Conservation (phyloP, 805 yeast genomes). For the Candida palmyrensis region DNA sequence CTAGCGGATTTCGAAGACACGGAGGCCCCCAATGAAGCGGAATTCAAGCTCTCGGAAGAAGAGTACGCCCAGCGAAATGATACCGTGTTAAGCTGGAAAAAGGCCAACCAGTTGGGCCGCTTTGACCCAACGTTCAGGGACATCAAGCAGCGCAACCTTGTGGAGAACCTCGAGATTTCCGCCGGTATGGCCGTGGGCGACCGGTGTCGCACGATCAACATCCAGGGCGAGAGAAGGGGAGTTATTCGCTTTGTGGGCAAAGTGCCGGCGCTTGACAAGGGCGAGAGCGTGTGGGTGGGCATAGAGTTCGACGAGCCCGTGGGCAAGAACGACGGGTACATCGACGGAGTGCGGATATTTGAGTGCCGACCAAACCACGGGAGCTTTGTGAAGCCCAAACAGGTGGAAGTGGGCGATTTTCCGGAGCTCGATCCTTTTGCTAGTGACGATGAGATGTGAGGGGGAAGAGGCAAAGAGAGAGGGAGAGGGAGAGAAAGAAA, state of each 20-base stretch:
- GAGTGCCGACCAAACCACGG: constrained; percentile 58
- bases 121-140: constrained; percentile 50
- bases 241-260: constrained; percentile 65
- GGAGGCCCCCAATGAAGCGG: constrained; percentile 17
- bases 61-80: constrained; percentile 57
- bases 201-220: constrained; percentile 48
- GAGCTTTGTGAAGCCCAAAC: constrained; percentile 67
- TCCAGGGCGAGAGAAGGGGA: constrained; percentile 59
- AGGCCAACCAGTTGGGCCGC: constrained; percentile 61
- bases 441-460: constrained; percentile 41
- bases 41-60: constrained; percentile 48
- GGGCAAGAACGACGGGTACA: constrained; percentile 80
- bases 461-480: not conserved
- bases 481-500: not conserved
- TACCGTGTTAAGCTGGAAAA: constrained; percentile 77
- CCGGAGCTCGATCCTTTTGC: constrained; percentile 44
- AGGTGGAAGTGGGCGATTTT: constrained; percentile 66
- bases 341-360: constrained; percentile 60
- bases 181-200: constrained; percentile 38
- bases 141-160: constrained; percentile 23
- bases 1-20: constrained; percentile 30
- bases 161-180: constrained; percentile 22
- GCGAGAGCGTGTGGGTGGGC: constrained; percentile 67
- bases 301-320: constrained; percentile 79
- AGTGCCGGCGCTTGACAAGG: constrained; percentile 53